phyloP scores from a whole-genome alignment of 805 yeast species.

The Hanseniaspora vineae region DNA sequence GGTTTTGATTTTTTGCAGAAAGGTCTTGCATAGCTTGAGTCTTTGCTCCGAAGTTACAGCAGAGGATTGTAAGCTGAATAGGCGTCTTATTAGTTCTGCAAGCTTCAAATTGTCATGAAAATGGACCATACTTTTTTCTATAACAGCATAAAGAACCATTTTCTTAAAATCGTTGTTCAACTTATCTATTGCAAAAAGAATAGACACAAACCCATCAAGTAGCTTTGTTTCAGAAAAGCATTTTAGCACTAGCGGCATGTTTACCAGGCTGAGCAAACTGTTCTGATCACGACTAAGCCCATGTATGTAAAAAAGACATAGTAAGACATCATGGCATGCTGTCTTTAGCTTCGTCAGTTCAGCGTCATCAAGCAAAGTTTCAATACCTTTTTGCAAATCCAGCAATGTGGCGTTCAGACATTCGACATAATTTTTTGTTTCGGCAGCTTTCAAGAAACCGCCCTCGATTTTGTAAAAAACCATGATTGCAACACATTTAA shows the following conservation, averaged over 20 bases:
- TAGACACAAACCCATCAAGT: neutral
- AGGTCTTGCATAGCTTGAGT: neutral
- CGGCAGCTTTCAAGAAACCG: neutral
- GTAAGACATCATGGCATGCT: no score
- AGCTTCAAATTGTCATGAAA: neutral
- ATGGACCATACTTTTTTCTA: neutral
- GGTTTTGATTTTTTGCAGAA: neutral
- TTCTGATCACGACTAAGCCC: no score
- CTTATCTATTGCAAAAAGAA: neutral
- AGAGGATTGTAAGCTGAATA: neutral
- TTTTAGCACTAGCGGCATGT: neutral
- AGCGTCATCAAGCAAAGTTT: no score
- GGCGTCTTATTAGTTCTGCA: neutral
- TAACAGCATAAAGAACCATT: neutral
- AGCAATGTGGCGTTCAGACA: neutral
- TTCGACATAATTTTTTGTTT: neutral
- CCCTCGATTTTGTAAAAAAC: constrained; percentile 2
- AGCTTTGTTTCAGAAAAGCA: neutral
- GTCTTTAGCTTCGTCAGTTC: no score
- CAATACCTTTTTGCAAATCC: no score
- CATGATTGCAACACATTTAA: neutral
- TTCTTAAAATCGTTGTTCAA: neutral
- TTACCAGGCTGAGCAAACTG: neutral
- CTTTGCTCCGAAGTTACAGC: no score
- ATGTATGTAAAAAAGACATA: no score